Evolutionary conservation across 768 basidiomycete species (phyloP).

Genomic region (Podaxis mareebaensis): DNA sequence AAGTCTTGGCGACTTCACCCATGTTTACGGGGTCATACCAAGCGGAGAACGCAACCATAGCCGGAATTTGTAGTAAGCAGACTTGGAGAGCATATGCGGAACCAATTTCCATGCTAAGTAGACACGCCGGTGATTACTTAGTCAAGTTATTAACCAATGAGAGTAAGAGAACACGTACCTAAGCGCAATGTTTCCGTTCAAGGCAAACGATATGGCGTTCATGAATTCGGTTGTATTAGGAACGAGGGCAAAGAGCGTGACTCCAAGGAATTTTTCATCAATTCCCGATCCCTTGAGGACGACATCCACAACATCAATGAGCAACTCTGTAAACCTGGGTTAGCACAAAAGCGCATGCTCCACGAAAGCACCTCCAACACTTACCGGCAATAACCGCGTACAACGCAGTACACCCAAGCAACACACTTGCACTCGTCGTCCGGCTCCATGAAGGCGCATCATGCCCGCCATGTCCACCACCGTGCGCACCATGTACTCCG

Average conservation of each 20-base stretch:
- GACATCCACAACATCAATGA: constrained; percentile 94
- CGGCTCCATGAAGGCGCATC: constrained; percentile 98
- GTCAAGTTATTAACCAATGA: background rate
- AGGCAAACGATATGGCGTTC: constrained; percentile 97
- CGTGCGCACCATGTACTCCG: constrained; percentile 18
- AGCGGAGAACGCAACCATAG: constrained; percentile 98
- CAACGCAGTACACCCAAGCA: constrained; percentile 85
- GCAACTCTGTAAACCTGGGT: constrained; percentile 59
- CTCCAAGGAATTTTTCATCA: constrained; percentile 95
- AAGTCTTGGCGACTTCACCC: constrained; percentile 86
- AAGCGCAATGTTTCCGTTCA: constrained; percentile 95
- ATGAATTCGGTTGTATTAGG: constrained; percentile 99
- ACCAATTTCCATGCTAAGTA: constrained; percentile 93
- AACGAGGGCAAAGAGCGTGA: constrained; percentile 95
- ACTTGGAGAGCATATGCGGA: constrained; percentile 99
- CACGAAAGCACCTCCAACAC: constrained; percentile 25
- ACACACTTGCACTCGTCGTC: constrained; percentile 82
- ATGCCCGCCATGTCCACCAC: constrained; percentile 75
- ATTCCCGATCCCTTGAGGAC: constrained; percentile 89
- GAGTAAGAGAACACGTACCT: constrained; percentile 54
- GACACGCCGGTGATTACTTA: background rate
- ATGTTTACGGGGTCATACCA: constrained; percentile 88
- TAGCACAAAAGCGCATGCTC: background rate
- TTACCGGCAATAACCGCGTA: constrained; percentile 95
- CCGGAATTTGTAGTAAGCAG: constrained; percentile 94